phyloP scores from a whole-genome alignment of 2,329 filamentous ascomycete species.

The Fusarium fujikuroi region DNA sequence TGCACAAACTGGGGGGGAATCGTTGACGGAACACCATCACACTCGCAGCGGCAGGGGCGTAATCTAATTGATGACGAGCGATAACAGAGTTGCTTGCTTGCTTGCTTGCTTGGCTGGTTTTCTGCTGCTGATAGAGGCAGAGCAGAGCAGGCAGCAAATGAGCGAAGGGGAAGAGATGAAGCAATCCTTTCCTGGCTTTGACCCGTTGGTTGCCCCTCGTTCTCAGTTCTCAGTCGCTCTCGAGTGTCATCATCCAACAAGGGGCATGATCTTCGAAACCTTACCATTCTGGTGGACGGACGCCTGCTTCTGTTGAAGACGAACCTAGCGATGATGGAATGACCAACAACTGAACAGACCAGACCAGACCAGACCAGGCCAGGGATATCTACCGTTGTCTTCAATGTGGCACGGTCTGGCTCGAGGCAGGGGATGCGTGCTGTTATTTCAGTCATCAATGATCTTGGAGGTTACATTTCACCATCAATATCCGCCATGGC shows the following conservation, averaged over 20 bases:
- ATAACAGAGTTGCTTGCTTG: background rate
- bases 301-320: conserved; percentile 18
- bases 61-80: conserved; percentile 21
- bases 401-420: conserved; percentile 29
- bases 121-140: background rate
- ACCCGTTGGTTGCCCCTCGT: conserved; percentile 20
- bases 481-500: conserved; percentile 33
- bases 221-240: conserved; percentile 20
- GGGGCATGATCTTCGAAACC: conserved; percentile 42
- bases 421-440: conserved; percentile 16
- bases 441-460: conserved; percentile 34
- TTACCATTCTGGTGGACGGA: conserved; percentile 31
- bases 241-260: conserved; percentile 26
- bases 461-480: conserved; percentile 33
- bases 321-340: conserved; percentile 20
- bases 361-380: background rate
- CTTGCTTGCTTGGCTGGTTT: background rate
- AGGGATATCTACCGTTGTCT: conserved; percentile 38
- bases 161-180: background rate
- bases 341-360: conserved; percentile 1
- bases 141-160: background rate
- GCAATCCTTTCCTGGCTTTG: background rate
- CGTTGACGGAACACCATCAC: conserved; percentile 43
- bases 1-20: conserved; percentile 42
- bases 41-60: conserved; percentile 37